Base-by-base conservation (phyloP, 345 rosid genomes). In the Cardiospermum halicacabum region DNA sequence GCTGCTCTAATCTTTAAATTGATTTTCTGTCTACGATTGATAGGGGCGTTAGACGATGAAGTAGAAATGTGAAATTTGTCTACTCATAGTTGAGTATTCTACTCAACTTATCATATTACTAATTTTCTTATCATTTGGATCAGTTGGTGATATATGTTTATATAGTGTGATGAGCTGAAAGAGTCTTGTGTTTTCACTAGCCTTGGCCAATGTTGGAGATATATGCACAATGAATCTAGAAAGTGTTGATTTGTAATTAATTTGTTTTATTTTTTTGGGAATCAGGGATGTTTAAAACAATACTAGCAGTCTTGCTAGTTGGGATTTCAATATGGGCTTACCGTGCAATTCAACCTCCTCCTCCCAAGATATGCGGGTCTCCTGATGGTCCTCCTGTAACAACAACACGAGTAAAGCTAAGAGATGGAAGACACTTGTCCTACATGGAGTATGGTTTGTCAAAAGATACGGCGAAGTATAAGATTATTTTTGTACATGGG, bases 391-490 rank as follows among this genome's bases (percentile, higher is more conserved):
- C 82, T 15, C 60, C 76, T 7, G 16, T 87, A n/a, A 82, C 84
- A 53, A 80, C 78, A 16, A 72, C 87, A 0, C 82, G 92, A 70
- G 79, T 80, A 59, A 75, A 75, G 72, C 83, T 87, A 0, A 70
- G 80, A 79, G 85, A 84, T 68, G 85, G 92, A 64, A 86, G 92
- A 53, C 75, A 82, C 54, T 70, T 86, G n/a, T 84, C 87, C 26
- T 84, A 82, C 65, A 75, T 66, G 72, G 92, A 86, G 27, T 56
- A 77, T 15, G 89, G 92, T 59, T 73, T 79, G 51, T 83, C 83
- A 0, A 81, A 58, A 77, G 76, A 77, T 18, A 49, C 43, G n/a
- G 88, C 92, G 69, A 74, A 64, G 27, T 58, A 62, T 64, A 84
- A 73, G 68, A 68, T 84, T 62, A 64, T 87, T 7, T 75, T 40